Conservation (phyloP, 108 stramenopile genomes). For the Cyclostephanos tholiformis region DNA sequence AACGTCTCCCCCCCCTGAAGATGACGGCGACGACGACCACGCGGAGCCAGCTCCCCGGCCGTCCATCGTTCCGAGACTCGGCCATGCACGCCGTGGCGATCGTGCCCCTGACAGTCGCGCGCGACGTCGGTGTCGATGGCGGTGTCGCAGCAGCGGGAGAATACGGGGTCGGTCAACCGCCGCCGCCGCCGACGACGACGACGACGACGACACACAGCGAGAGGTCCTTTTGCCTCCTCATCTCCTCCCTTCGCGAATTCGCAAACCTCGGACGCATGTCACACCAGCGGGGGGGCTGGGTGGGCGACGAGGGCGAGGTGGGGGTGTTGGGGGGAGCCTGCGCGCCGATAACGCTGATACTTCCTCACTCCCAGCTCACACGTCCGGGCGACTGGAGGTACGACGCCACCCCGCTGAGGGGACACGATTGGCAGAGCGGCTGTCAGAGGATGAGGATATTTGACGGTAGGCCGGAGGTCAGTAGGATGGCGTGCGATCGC, state of each 20-base stretch:
- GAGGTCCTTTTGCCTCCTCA: slow-evolving; percentile 29
- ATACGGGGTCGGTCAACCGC: background rate
- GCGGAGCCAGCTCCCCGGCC: slow-evolving; percentile 56
- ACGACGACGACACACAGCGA: slow-evolving; percentile 36
- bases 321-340: slow-evolving; percentile 7
- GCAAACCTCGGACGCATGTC: slow-evolving; percentile 12
- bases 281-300: slow-evolving; percentile 15
- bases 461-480: slow-evolving; percentile 66
- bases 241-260: slow-evolving; percentile 36
- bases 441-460: slow-evolving; percentile 68
- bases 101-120: slow-evolving; percentile 59
- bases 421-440: slow-evolving; percentile 79
- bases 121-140: background rate
- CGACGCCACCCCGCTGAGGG: slow-evolving; percentile 73
- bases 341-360: slow-evolving; percentile 54
- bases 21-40: slow-evolving; percentile 3
- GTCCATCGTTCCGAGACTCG: slow-evolving; percentile 73
- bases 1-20: no score
- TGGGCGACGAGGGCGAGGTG: background rate
- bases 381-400: slow-evolving; percentile 86
- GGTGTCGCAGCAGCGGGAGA: background rate
- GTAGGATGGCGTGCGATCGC: slow-evolving; percentile 73
- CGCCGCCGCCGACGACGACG: background rate
- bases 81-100: slow-evolving; percentile 82
- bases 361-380: slow-evolving; percentile 78